Base-by-base conservation (phyloP, 108 stramenopile species). In the Bacterosira constricta region DNA sequence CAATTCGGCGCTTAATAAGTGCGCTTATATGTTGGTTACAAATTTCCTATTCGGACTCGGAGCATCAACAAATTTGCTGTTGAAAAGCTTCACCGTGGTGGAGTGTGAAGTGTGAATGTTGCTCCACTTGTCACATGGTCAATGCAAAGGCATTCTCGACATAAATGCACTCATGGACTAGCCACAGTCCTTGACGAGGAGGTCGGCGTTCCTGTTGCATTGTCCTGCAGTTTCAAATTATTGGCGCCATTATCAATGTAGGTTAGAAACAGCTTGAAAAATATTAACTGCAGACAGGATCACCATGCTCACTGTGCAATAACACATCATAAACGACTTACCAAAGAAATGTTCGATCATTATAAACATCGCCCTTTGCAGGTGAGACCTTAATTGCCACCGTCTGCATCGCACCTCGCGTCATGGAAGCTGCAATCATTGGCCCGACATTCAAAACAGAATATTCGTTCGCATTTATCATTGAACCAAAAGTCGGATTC, bases 341-440 rank as follows among this genome's bases (percentile, higher is more conserved):
- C 74, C 74, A 75, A 44, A 75, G 50, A 37, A 75, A 75, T 11
- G 47, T 47, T 11, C 66, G 35, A 36, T 75, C 59, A 17, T 46
- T 55, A n/a, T n/a, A n/a, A n/a, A n/a, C n/a, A n/a, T n/a, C n/a
- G 12, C 74, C 66, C 32, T 67, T 68, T 42, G 45, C 36, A 25
- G 66, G 60, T 17, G 63, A 63, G 32, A 89, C 80, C 31, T 84
- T 66, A 8, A 90, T 66, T 54, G 90, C 44, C 3, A 87, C 77
- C 13, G 91, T 93, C 57, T 86, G 84, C 89, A 93, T 89, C 1
- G 82, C 86, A 17, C 91, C 91, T 34, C 91, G 63, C 15, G 83
- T 85, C 6, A 27, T 47, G 8, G 87, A 83, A 13, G 80, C 91
- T 9, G 73, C 34, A 45, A 92, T 90, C 7, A 77, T 66, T 1